Conservation (phyloP, 805 yeast genomes). For the Sugiyamaella valdiviana region DNA sequence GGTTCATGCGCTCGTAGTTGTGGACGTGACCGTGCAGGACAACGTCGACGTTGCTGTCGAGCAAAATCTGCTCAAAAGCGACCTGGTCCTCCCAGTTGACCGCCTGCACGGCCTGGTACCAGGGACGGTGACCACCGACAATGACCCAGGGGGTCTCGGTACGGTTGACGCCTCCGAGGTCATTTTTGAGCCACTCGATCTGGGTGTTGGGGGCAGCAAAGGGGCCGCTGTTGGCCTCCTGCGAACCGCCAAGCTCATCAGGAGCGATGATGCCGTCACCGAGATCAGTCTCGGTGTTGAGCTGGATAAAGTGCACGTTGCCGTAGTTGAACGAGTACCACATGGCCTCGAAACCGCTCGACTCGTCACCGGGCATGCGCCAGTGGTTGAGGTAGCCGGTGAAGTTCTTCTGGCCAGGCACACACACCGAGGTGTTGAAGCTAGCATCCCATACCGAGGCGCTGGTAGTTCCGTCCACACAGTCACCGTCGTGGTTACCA, state of each 20-base stretch:
- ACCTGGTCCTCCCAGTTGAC: conserved; percentile 12
- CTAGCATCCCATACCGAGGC: conserved; percentile 7
- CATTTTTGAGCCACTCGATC: conserved; percentile 25
- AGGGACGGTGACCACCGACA: conserved; percentile 25
- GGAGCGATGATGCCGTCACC: conserved; percentile 20
- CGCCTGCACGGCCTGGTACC: conserved; percentile 19
- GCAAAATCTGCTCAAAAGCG: conserved; percentile 18
- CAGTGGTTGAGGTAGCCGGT: conserved; percentile 26
- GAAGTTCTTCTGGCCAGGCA: conserved; percentile 25
- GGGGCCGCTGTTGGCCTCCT: conserved; percentile 24
- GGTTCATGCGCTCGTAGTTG: conserved; percentile 19
- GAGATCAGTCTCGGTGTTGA: conserved; percentile 26
- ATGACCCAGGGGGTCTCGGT: conserved; percentile 23
- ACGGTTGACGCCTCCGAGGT: conserved; percentile 24
- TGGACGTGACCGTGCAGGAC: conserved; percentile 23
- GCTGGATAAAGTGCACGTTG: conserved; percentile 24
- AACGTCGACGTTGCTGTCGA: conserved; percentile 18
- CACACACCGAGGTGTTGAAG: conserved; percentile 14
- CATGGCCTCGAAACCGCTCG: conserved; percentile 24
- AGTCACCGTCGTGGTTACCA: conserved; percentile 23
- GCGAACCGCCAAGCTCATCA: conserved; percentile 18
- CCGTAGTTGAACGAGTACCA: conserved; percentile 30
- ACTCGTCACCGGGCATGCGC: conserved; percentile 25
- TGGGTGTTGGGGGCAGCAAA: conserved; percentile 19
- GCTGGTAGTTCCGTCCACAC: conserved; percentile 13